Evolutionary conservation across 2,329 filamentous ascomycete genomes (phyloP).

Genomic region (Sclerotinia nivalis): DNA sequence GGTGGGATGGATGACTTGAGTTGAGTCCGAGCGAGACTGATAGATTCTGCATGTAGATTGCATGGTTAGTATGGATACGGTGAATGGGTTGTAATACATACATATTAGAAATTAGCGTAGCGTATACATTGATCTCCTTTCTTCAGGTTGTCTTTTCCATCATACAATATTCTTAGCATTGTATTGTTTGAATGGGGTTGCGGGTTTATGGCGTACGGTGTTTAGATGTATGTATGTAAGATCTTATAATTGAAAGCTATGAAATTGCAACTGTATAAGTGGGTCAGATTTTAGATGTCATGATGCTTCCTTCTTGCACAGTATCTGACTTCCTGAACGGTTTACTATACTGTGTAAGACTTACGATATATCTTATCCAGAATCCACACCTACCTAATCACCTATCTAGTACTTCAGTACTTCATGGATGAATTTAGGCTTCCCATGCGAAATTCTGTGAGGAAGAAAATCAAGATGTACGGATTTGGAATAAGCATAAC

Average conservation of each 20-base stretch:
- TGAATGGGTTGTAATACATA: conserved; percentile 11
- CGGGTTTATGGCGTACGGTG: not conserved
- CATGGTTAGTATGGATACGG: conserved; percentile 1
- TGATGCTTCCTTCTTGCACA: too few relatives aligned
- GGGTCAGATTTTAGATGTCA: too few relatives aligned
- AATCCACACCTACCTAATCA: too few relatives aligned
- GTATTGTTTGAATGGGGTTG: not conserved
- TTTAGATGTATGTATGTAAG: not conserved
- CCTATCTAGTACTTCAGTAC: too few relatives aligned
- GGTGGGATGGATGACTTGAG: not conserved
- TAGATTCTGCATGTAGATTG: conserved; percentile 11
- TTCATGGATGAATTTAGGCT: too few relatives aligned
- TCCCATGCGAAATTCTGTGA: too few relatives aligned
- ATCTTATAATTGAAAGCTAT: not conserved
- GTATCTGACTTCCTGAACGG: too few relatives aligned
- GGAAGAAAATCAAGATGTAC: too few relatives aligned
- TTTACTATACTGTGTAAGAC: too few relatives aligned
- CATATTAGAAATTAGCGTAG: conserved; percentile 13
- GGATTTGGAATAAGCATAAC: too few relatives aligned
- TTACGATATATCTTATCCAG: too few relatives aligned
- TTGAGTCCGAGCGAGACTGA: not conserved
- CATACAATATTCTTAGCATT: not conserved
- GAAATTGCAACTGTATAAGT: too few relatives aligned
- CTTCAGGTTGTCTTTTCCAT: not conserved
- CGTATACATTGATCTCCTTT: conserved; percentile 1